Conservation (phyloP, 75 land plant species). For the Cryptomeria japonica region DNA sequence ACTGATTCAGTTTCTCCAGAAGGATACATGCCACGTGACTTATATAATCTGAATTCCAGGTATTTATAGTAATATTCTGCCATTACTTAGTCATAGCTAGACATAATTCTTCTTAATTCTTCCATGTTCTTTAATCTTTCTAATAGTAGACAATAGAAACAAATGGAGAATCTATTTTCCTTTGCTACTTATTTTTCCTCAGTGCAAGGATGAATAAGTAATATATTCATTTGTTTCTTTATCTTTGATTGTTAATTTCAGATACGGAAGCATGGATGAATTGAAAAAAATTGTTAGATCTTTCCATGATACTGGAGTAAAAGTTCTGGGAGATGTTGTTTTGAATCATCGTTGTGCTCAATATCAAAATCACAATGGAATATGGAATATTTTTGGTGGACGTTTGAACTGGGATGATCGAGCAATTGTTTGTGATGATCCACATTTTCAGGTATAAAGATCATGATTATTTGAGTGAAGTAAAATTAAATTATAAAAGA, state of each 20-base stretch:
- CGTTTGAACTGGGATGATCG: slow-evolving; percentile 75
- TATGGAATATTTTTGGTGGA: slow-evolving; percentile 80
- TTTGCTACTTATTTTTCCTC: not conserved
- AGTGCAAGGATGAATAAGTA: not conserved
- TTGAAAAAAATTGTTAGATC: slow-evolving; percentile 54
- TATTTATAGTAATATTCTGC: slow-evolving; percentile 9
- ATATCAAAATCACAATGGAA: slow-evolving; percentile 57
- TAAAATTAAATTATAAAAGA: not conserved
- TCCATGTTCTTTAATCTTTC: not conserved
- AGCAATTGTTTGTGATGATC: slow-evolving; percentile 73
- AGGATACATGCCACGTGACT: slow-evolving; percentile 88
- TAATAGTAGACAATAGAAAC: not conserved
- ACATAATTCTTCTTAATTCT: not conserved
- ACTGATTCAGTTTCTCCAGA: slow-evolving; percentile 92
- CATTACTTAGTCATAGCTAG: not conserved
- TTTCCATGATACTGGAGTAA: slow-evolving; percentile 61
- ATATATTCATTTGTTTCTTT: too few relatives aligned
- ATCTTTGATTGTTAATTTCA: slow-evolving; percentile 14
- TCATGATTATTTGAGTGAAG: not conserved
- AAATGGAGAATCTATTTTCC: not conserved
- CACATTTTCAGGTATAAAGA: slow-evolving; percentile 66
- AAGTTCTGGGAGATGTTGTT: slow-evolving; percentile 81
- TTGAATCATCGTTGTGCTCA: slow-evolving; percentile 84
- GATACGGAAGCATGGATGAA: slow-evolving; percentile 78
- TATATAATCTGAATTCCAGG: slow-evolving; percentile 84